Evolutionary conservation across 2,329 filamentous ascomycete genomes (phyloP), one percentile per base, ranked within the genome.

Genomic region (Coccinonectria pachysandricola): DNA sequence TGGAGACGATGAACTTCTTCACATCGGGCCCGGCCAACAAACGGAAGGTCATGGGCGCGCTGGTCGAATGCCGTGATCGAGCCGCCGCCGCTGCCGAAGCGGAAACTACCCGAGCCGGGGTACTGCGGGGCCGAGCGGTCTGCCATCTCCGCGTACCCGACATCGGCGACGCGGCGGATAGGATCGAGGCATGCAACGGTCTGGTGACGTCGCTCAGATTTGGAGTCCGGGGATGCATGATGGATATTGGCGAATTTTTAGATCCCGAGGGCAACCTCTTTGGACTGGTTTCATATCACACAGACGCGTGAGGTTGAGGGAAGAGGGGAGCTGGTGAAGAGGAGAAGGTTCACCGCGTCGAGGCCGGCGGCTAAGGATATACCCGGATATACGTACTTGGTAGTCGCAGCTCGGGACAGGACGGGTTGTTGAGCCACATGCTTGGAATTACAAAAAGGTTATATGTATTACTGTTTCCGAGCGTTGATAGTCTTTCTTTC

Each of bases 161-260:
- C 34, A 37, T 45, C 18, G 39, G 33, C 18, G 28, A 24, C 14
- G 36, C 32, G 23, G 42, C 43, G 20, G 37, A 37, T 23, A 32
- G 39, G 31, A 35, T 45, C 21, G 40, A 45, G 18, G 17, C 24
- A 8, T 34, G 39, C 24, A 20, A 25, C 8, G 42, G 42, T 9
- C 26, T 40, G 25, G 32, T 45, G 27, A 42, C 40, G 27, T 34
- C 35, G 7, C 13, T 45, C 19, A 36, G 42, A 14, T 44, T 40
- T 17, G 42, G 42, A 6, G 33, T 45, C 28, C 38, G 40, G 28
- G 30, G 33, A 16, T 38, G 40, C 20, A 39, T 42, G 15, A 38
- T 45, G 42, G 42, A 45, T 23, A 37, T 45, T 29, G 35, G 40
- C 17, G 39, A 44, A 35, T 45, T 45, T 24, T 30, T 46, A 19